Evolutionary conservation across 148 eudicot genomes (phyloP).

Genomic region (Arbutus unedo): DNA sequence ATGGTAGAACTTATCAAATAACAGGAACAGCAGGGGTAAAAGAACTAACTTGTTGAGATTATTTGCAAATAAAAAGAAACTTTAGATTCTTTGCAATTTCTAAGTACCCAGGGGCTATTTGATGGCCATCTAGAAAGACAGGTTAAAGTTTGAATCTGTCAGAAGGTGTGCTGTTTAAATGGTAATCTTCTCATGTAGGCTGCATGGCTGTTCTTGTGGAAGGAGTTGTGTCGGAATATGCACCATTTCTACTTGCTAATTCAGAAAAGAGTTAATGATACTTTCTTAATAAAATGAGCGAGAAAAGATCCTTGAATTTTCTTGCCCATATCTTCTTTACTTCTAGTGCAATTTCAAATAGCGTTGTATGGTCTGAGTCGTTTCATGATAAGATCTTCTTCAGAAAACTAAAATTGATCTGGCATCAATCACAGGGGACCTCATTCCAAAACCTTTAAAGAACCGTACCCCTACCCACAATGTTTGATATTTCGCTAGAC

Average conservation of each 20-base stretch:
- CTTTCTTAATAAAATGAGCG: neutral
- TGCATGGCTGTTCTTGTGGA: neutral
- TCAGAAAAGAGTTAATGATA: neutral
- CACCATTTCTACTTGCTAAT: neutral
- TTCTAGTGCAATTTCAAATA: neutral
- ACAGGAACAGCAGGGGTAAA: neutral
- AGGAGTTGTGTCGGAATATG: neutral
- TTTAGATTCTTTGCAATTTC: neutral
- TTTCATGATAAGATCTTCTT: neutral
- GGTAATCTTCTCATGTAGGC: neutral
- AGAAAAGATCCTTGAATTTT: neutral
- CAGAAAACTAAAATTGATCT: neutral
- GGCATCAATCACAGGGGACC: neutral
- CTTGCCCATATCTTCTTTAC: neutral
- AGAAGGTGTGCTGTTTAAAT: constrained; percentile 2
- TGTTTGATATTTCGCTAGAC: neutral
- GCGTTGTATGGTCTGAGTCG: neutral
- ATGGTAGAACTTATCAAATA: neutral
- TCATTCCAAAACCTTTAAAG: neutral
- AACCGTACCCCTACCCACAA: neutral
- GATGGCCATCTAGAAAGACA: neutral
- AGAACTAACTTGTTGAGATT: neutral
- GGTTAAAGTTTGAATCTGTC: neutral
- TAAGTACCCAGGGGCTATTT: neutral
- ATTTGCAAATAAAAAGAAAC: neutral